A percentile compares a stretch with the other conserved stretches of the same genome.
Evolutionary conservation across 805 yeast genomes (phyloP).

Genomic region (Sugiyamaella lignohabitans): DNA sequence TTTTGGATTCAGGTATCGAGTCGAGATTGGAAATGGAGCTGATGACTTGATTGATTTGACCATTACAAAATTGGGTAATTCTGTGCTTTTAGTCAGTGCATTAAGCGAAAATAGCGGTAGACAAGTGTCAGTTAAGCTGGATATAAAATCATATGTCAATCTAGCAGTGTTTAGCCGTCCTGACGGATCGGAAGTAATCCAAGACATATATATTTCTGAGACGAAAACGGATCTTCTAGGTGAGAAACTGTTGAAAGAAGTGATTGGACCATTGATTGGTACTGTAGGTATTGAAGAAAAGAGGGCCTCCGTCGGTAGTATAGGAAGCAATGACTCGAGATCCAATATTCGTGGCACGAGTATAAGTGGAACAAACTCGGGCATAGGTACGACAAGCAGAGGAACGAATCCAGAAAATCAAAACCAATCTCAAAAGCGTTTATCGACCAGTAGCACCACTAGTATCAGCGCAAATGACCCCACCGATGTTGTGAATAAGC

Average conservation of each 20-base stretch:
- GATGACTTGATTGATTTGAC: constrained; percentile 10
- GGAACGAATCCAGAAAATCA: not conserved
- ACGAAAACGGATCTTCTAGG: constrained; percentile 10
- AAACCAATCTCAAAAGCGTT: not conserved
- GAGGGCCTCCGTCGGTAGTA: not conserved
- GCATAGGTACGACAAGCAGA: not conserved
- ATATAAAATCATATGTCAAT: constrained; percentile 10
- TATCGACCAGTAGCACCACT: not conserved
- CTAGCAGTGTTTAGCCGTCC: constrained; percentile 18
- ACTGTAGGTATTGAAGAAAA: no score
- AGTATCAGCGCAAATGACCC: not conserved
- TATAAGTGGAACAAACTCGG: not conserved
- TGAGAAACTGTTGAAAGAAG: constrained; percentile 5
- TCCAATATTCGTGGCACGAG: not conserved
- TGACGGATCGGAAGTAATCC: constrained; percentile 18
- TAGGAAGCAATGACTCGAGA: not conserved
- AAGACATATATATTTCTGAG: constrained; percentile 15
- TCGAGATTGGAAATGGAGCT: not conserved
- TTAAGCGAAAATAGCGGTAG: constrained; percentile 9
- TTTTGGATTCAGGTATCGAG: constrained; percentile 12
- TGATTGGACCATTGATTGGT: not conserved
- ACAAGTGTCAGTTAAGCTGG: constrained; percentile 11
- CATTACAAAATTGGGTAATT: constrained; percentile 13
- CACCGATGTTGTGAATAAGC: no score
- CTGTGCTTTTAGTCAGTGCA: constrained; percentile 10